Base-by-base conservation (phyloP, 345 rosid species). In the Cochlearia excelsa region DNA sequence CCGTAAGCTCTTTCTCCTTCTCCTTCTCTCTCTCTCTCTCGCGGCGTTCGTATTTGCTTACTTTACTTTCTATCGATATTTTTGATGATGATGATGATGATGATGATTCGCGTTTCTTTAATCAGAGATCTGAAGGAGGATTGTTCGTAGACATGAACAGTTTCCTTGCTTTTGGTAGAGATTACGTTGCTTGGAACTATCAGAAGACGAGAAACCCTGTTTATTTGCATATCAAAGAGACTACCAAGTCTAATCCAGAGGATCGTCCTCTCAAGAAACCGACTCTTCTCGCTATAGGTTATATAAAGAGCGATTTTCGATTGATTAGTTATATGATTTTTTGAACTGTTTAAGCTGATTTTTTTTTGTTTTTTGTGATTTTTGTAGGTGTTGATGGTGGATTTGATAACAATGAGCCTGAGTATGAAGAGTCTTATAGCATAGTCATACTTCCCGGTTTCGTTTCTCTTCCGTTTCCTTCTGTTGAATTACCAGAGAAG, bases 401-500 rank as follows among this genome's bases (percentile, higher is more conserved):
- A 8, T 94, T 94, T 75, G 99, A 87, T 72, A 87, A 79, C 80
- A 84, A 66, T 64, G 97, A 84, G 60, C 76, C 83, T 52, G 87
- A 86, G 76, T 87, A 85, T 59, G 99, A 94, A 59, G 93, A 87
- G 66, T 74, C 79, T 60, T 75, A 76, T 63, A 79, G 59, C 50
- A 79, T 90, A 44, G 85, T 90, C 51, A 72, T 94, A 54, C 81
- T 94, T 70, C 99, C 97, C 43, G 82, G 74, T 61, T 78, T 81
- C 52, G 79, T 80, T 29, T 72, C 87, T 30, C 84, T 90, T 53
- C 81, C 87, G 9, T 85, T 87, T 72, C 99, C 99, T 69, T 82
- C 87, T 7, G 90, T 94, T 71, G 95, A 90, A 72, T 75, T 94
- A 73, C 99, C 97, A 16, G 99, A 94, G 80, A 94, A 94, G 99